Conservation (phyloP, 2,329 filamentous ascomycete genomes). For the Trichoderma sp. region DNA sequence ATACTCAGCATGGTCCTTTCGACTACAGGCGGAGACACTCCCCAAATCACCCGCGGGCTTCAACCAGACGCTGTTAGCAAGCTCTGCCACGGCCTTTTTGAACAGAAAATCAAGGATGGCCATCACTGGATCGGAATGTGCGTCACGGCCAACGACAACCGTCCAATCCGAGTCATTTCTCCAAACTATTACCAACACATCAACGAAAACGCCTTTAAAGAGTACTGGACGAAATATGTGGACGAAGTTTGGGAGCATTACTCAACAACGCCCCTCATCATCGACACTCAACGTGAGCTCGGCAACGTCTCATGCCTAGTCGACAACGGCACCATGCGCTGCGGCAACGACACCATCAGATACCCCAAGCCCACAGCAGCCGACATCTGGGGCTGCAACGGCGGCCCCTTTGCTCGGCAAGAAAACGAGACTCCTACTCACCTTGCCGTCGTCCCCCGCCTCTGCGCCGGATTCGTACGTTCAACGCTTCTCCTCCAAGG, state of each 20-base stretch:
- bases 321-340: conserved; percentile 35
- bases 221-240: conserved; percentile 46
- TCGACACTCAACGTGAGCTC: conserved; percentile 42
- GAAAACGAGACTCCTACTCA: conserved; percentile 40
- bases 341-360: conserved; percentile 41
- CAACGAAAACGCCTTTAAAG: conserved; percentile 35
- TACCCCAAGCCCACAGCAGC: conserved; percentile 42
- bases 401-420: conserved; percentile 43
- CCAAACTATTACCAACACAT: conserved; percentile 41
- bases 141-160: conserved; percentile 35
- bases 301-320: conserved; percentile 43
- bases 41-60: conserved; percentile 42
- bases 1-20: conserved; percentile 49
- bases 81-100: conserved; percentile 41
- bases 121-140: conserved; percentile 46
- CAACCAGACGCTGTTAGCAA: conserved; percentile 32
- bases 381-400: conserved; percentile 53
- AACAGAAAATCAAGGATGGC: conserved; percentile 39
- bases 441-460: conserved; percentile 43
- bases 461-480: conserved; percentile 52
- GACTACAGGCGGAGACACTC: conserved; percentile 32
- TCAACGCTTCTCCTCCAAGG: conserved; percentile 45
- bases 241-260: conserved; percentile 48
- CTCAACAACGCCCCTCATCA: conserved; percentile 35
- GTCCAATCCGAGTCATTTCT: conserved; percentile 43